Percentiles rank a stretch among this genome's conserved stretches.
These are phyloP conservation scores for Onygenales sp. DNA, from an alignment of 2,329 filamentous ascomycete genomes.

Conservation along the genomic window DNA sequence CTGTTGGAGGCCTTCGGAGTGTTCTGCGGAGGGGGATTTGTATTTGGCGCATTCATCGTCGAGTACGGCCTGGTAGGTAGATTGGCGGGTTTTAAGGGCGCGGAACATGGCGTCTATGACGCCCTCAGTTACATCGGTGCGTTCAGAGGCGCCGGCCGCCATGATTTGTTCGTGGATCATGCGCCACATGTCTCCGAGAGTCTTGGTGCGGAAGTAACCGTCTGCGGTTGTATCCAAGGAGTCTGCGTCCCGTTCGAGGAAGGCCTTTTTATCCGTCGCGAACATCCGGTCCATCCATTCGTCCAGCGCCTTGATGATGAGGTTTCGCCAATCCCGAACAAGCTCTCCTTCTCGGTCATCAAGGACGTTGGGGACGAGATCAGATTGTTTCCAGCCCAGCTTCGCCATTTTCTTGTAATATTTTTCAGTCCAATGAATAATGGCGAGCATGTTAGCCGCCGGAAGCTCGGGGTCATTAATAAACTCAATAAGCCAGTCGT, in stretches of 20 bases:
- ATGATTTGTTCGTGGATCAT: slow-evolving; percentile 92
- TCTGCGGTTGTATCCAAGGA: slow-evolving; percentile 82
- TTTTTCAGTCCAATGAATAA: slow-evolving; percentile 90
- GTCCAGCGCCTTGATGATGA: slow-evolving; percentile 91
- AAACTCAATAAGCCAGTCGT: slow-evolving; percentile 75
- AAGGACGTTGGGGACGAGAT: slow-evolving; percentile 77
- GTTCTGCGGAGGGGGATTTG: slow-evolving; percentile 41
- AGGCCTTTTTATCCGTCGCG: slow-evolving; percentile 68
- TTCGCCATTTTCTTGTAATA: slow-evolving; percentile 96
- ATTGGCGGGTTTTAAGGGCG: slow-evolving; percentile 71
- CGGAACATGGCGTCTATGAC: slow-evolving; percentile 95
- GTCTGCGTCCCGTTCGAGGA: slow-evolving; percentile 66
- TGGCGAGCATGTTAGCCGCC: slow-evolving; percentile 78
- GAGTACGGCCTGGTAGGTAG: slow-evolving; percentile 77
- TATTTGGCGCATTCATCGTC: slow-evolving; percentile 76
- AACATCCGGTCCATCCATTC: slow-evolving; percentile 97
- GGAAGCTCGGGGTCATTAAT: slow-evolving; percentile 79
- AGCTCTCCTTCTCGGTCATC: slow-evolving; percentile 85
- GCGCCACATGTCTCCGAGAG: slow-evolving; percentile 88
- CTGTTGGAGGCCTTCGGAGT: slow-evolving; percentile 60
- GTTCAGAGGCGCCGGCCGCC: slow-evolving; percentile 73
- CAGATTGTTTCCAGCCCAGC: slow-evolving; percentile 65
- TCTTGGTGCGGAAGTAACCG: slow-evolving; percentile 85
- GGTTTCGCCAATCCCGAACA: slow-evolving; percentile 83
- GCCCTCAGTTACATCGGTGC: slow-evolving; percentile 84